Base-by-base conservation (phyloP, 2,329 filamentous ascomycete genomes). In the Fusarium albosuccineum region DNA sequence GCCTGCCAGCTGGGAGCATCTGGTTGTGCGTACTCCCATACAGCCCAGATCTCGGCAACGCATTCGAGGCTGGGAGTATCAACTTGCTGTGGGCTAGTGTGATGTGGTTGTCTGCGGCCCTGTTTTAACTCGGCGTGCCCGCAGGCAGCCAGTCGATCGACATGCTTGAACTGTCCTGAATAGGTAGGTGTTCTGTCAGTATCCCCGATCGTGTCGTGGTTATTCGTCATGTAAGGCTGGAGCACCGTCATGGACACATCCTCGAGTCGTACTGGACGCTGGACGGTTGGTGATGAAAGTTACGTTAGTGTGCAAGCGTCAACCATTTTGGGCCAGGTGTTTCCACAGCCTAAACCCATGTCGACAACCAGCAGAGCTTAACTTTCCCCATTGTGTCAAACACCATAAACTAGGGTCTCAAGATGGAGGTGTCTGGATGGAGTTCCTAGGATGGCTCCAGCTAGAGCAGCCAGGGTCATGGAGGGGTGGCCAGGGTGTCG, bases 151-250 rank as follows among this genome's bases (percentile, higher is more conserved):
- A 46, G 59, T 44, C 50, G 54, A 66, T 66, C 65, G 39, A 54
- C 59, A 58, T 68, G 41, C 49, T 36, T 42, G 30, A 59, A 27
- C 42, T 33, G 41, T 17, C 42, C 46, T 36, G 13, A 53, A 41
- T 33, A 60, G 50, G 44, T 56, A 62, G 66, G 66, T 60, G 66
- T 55, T 55, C 44, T 57, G 33, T 7, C 52, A 50, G 22, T 29
- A 34, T 39, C 36, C 7, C 30, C 14, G 34, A 57, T 49, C 33
- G 30, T 57, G 44, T 22, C 27, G 17, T 41, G 40, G 44, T 17
- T 29, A 51, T 64, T 64, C 41, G 55, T 64, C 54, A 70, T 64
- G 58, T 60, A 59, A 70, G 63, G 64, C 68, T 71, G 52, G 54
- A 29, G 41, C 39, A 49, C 45, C 52, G 46, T 56, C 56, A 48